Evolutionary conservation across 768 basidiomycete genomes (phyloP).

Genomic region (Cystofilobasidium macerans): DNA sequence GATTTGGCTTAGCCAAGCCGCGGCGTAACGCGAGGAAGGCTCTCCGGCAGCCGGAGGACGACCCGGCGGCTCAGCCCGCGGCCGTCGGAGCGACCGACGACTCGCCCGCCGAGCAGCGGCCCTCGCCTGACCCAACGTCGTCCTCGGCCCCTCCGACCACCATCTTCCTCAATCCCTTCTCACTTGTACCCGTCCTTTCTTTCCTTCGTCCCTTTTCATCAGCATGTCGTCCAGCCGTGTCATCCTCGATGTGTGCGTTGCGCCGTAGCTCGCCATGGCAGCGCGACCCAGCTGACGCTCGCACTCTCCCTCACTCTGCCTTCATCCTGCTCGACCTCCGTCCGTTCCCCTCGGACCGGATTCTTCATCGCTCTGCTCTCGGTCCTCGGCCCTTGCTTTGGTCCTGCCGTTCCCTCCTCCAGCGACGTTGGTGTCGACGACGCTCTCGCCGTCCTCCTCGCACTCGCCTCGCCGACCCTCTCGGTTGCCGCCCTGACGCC

Average conservation of each 20-base stretch:
- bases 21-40: too few relatives aligned
- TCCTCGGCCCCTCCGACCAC: too few relatives aligned
- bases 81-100: too few relatives aligned
- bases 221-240: neutral
- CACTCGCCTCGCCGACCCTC: constrained; percentile 70
- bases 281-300: neutral
- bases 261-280: neutral
- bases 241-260: neutral
- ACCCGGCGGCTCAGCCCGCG: too few relatives aligned
- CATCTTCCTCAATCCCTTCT: too few relatives aligned
- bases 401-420: neutral
- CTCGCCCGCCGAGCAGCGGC: too few relatives aligned
- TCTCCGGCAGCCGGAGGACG: too few relatives aligned
- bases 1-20: too few relatives aligned
- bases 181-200: neutral
- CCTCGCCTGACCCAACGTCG: too few relatives aligned
- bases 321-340: neutral
- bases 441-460: constrained; percentile 61
- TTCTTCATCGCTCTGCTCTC: neutral
- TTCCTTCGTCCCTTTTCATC: neutral
- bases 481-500: constrained; percentile 65
- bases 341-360: neutral
- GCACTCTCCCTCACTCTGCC: neutral
- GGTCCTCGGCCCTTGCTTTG: neutral
- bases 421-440: constrained; percentile 76